phyloP scores from a whole-genome alignment of 1,284 basidiomycete genomes.

The Puccinia hordei region DNA sequence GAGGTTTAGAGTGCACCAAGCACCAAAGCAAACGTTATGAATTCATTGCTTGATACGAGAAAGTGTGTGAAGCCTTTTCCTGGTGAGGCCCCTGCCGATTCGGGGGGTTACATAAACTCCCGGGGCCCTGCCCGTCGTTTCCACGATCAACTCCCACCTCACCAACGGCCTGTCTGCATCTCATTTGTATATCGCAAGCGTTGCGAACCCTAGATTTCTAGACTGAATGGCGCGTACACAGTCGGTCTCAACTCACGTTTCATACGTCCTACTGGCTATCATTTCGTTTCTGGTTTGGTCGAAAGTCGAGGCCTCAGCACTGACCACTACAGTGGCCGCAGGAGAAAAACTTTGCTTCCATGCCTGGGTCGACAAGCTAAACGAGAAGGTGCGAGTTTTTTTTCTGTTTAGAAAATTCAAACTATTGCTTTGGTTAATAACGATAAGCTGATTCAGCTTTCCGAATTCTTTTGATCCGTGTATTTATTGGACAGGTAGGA shows the following conservation, averaged over 20 bases:
- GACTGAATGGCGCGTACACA: background rate
- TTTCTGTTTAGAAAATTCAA: too few relatives aligned
- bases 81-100: too few relatives aligned
- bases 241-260: constrained; percentile 2
- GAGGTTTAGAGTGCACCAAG: too few relatives aligned
- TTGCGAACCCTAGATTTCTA: background rate
- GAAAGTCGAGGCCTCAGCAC: constrained; percentile 65
- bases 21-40: too few relatives aligned
- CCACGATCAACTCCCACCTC: too few relatives aligned
- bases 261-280: constrained; percentile 6
- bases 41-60: too few relatives aligned
- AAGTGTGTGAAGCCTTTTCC: too few relatives aligned
- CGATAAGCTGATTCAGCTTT: background rate
- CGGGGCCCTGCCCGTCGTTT: too few relatives aligned
- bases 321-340: constrained; percentile 81
- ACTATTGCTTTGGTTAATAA: background rate
- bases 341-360: constrained; percentile 92
- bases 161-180: too few relatives aligned
- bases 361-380: constrained; percentile 90
- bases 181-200: background rate
- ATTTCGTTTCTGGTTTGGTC: background rate
- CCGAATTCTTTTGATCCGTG: background rate
- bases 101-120: too few relatives aligned
- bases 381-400: constrained; percentile 76
- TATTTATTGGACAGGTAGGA: constrained; percentile 55